These are phyloP conservation scores for Hippophae rhamnoides DNA, from an alignment of 306 rosid species.

Conservation along the genomic window DNA sequence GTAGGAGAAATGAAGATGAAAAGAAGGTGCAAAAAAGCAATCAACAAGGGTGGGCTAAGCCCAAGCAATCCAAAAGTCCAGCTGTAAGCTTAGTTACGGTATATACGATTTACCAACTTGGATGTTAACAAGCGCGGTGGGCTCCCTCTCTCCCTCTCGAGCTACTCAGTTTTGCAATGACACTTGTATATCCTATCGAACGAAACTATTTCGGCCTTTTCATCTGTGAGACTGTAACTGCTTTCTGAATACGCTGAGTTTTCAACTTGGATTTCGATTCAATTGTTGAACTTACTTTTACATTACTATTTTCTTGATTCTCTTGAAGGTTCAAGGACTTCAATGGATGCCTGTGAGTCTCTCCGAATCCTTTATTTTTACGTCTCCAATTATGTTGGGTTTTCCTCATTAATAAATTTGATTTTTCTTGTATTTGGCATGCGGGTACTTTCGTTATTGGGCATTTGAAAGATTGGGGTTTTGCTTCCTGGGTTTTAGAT, in stretches of 20 bases:
- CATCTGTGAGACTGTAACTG: background rate
- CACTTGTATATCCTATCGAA: background rate
- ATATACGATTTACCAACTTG: too few relatives aligned
- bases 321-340: constrained; percentile 7
- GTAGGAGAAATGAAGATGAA: too few relatives aligned
- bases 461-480: constrained; percentile 1
- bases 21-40: too few relatives aligned
- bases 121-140: too few relatives aligned
- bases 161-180: too few relatives aligned
- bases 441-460: background rate
- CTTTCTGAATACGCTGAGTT: background rate
- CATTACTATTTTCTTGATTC: constrained; percentile 1
- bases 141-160: too few relatives aligned
- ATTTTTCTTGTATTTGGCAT: background rate
- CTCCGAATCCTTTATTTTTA: background rate
- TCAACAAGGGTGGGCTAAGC: too few relatives aligned
- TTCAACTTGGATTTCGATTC: background rate
- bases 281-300: constrained; percentile 2
- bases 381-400: background rate
- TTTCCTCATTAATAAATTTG: constrained; percentile 3
- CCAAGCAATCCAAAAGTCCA: too few relatives aligned
- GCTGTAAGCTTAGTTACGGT: too few relatives aligned
- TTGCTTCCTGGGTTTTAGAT: constrained; percentile 5
- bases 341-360: constrained; percentile 70
- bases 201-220: background rate